Evolutionary conservation across 2,329 filamentous ascomycete species (phyloP).

Genomic region (Ascochyta viciae-villosae): DNA sequence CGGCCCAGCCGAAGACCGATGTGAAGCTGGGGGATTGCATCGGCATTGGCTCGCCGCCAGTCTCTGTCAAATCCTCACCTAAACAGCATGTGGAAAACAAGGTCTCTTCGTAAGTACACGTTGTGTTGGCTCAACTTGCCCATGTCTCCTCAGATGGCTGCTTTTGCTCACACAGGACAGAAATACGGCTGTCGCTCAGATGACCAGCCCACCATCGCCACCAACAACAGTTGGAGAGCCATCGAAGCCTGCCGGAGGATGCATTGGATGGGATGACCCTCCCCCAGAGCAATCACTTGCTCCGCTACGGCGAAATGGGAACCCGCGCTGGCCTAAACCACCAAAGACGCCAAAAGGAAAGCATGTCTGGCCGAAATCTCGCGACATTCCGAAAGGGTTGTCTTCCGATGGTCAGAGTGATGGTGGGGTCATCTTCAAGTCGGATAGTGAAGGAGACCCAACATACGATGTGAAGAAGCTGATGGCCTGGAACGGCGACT

Average conservation of each 20-base stretch:
- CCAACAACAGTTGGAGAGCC: conserved; percentile 6
- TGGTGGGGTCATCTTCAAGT: conserved; percentile 30
- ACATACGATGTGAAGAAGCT: conserved; percentile 48
- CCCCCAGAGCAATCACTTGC: conserved; percentile 1
- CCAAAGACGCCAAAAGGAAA: conserved; percentile 15
- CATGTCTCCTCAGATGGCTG: neutral
- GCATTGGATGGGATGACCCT: conserved; percentile 19
- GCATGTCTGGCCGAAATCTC: conserved; percentile 36
- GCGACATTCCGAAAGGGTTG: conserved; percentile 33
- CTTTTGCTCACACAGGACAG: conserved; percentile 6
- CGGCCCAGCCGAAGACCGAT: conserved; percentile 3
- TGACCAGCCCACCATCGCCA: conserved; percentile 4
- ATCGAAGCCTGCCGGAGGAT: neutral
- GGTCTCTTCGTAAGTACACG: neutral
- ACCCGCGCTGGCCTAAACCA: conserved; percentile 22
- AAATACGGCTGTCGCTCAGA: neutral
- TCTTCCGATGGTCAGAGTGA: conserved; percentile 29
- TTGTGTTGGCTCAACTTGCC: neutral
- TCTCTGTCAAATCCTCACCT: conserved; percentile 16
- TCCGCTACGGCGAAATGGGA: conserved; percentile 15
- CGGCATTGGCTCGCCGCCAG: conserved; percentile 3
- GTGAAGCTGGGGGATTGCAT: conserved; percentile 3
- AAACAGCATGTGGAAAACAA: neutral
- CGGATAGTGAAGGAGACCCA: conserved; percentile 42
- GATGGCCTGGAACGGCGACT: conserved; percentile 55